A percentile compares a stretch with the other conserved stretches of the same genome.
Conservation (phyloP, 306 rosid genomes). For the Begonia masoniana region DNA sequence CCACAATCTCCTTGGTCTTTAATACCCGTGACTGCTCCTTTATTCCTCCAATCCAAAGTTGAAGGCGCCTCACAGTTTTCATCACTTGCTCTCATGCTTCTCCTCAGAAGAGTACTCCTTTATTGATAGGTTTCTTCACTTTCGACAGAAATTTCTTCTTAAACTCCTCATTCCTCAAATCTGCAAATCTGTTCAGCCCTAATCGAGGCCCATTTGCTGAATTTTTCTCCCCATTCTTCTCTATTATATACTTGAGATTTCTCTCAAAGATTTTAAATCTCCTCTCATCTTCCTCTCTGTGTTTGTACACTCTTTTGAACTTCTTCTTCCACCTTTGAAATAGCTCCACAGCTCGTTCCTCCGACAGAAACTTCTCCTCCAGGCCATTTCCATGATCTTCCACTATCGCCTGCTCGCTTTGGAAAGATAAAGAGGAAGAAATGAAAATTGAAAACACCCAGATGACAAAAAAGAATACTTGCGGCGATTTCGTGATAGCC, state of each 20-base stretch:
- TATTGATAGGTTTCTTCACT: conserved; percentile 34
- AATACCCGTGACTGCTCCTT: conserved; percentile 45
- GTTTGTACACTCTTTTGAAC: conserved; percentile 31
- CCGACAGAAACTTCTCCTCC: conserved; percentile 28
- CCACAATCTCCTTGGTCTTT: conserved; percentile 60
- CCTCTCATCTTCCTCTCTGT: conserved; percentile 31
- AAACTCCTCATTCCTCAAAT: conserved; percentile 70
- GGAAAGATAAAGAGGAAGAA: conserved; percentile 21
- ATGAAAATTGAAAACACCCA: conserved; percentile 25
- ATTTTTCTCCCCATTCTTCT: conserved; percentile 29
- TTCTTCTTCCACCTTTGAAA: conserved; percentile 48
- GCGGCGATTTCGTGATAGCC: conserved; percentile 21
- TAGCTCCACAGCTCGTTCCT: conserved; percentile 40
- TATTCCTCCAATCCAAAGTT: conserved; percentile 68
- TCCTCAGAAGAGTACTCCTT: conserved; percentile 8
- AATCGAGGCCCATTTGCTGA: conserved; percentile 20
- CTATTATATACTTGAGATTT: conserved; percentile 41
- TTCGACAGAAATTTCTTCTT: conserved; percentile 27
- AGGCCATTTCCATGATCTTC: conserved; percentile 9
- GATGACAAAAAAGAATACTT: conserved; percentile 20
- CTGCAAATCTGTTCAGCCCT: conserved; percentile 66
- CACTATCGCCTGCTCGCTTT: conserved; percentile 37
- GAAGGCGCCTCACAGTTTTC: conserved; percentile 42
- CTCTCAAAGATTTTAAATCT: conserved; percentile 60
- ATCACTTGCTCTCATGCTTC: conserved; percentile 13